Conservation (phyloP, 192 early-diverging fungal genomes). For the Radiomyces spectabilis region DNA sequence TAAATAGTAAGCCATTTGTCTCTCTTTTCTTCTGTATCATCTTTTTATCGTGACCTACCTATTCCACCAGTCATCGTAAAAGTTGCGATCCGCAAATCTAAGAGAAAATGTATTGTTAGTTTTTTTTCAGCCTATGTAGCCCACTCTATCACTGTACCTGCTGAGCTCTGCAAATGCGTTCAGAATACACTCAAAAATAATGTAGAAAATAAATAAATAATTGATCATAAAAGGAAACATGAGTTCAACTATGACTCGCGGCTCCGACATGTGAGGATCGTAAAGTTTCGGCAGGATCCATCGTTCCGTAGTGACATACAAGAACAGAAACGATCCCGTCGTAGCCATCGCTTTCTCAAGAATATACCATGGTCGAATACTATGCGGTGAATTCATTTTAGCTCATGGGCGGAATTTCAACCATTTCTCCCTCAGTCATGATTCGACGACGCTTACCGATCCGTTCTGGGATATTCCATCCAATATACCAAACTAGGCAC, state of each 20-base stretch:
- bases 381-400: too few relatives aligned
- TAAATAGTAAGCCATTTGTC: not conserved
- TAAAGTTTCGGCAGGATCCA: slow-evolving; percentile 79
- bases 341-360: slow-evolving; percentile 76
- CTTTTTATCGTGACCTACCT: slow-evolving; percentile 6
- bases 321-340: slow-evolving; percentile 67
- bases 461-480: slow-evolving; percentile 85
- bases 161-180: slow-evolving; percentile 95
- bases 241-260: slow-evolving; percentile 57
- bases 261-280: slow-evolving; percentile 47
- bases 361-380: slow-evolving; percentile 83
- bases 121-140: not conserved
- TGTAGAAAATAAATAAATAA: slow-evolving; percentile 88
- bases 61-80: slow-evolving; percentile 99
- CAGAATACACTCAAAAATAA: slow-evolving; percentile 95
- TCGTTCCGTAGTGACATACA: slow-evolving; percentile 83
- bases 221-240: slow-evolving; percentile 87
- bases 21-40: not conserved
- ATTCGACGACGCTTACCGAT: slow-evolving; percentile 35
- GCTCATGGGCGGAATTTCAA: not conserved
- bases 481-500: slow-evolving; percentile 92
- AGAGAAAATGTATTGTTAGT: not conserved
- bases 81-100: slow-evolving; percentile 91
- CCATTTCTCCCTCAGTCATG: not conserved
- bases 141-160: slow-evolving; percentile 30